Conservation (phyloP, 2,329 filamentous ascomycete genomes). For the Bretziella fagacearum region DNA sequence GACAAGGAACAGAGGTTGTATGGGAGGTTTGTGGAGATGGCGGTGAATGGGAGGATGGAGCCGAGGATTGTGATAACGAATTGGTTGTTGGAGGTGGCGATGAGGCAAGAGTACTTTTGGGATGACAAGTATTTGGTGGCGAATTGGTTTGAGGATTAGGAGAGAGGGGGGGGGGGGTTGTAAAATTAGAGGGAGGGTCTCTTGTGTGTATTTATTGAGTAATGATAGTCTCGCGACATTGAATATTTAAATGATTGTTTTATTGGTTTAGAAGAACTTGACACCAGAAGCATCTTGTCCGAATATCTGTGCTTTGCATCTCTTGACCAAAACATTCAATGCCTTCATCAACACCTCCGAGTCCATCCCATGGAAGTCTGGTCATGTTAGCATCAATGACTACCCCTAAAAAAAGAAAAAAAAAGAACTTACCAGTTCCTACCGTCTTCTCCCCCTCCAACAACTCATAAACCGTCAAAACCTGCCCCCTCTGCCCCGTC, state of each 20-base stretch:
- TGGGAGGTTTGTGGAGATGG: conserved; percentile 66
- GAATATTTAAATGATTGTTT: background rate
- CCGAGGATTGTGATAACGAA: conserved; percentile 69
- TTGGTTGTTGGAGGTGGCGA: conserved; percentile 78
- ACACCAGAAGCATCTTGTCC: conserved; percentile 76
- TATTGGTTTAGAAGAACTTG: conserved; percentile 67
- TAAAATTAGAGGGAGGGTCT: background rate
- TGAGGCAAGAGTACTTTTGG: conserved; percentile 67
- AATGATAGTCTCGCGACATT: background rate
- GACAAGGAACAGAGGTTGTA: conserved; percentile 57
- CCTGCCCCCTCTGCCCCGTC: conserved; percentile 73
- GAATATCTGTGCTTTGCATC: conserved; percentile 85
- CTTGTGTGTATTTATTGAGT: background rate
- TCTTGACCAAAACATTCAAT: conserved; percentile 67
- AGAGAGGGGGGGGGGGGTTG: background rate
- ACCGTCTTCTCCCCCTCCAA: conserved; percentile 67
- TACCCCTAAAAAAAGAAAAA: background rate
- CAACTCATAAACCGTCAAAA: conserved; percentile 86
- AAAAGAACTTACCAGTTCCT: conserved; percentile 39
- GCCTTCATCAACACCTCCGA: conserved; percentile 62
- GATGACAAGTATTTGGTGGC: conserved; percentile 42
- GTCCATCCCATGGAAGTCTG: conserved; percentile 82
- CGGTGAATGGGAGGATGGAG: conserved; percentile 57
- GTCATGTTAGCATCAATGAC: background rate
- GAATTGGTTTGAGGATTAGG: conserved; percentile 16